Evolutionary conservation across 192 early-diverging fungal genomes (phyloP).

Genomic region (Gryganskiella cystojenkinii): DNA sequence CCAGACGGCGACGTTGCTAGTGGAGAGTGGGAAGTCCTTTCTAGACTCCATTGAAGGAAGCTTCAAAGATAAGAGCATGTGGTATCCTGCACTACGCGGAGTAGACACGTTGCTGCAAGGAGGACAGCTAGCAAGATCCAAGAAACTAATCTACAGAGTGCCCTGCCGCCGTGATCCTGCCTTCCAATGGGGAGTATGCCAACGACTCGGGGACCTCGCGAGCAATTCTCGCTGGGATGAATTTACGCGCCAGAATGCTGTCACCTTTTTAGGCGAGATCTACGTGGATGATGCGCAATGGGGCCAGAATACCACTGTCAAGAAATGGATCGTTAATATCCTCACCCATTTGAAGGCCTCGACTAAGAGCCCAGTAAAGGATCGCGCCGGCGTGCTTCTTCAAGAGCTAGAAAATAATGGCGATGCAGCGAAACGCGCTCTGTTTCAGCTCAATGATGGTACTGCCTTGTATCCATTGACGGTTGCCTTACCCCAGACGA

Average conservation of each 20-base stretch:
- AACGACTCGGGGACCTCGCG: slow-evolving; percentile 3
- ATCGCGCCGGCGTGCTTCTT: neutral
- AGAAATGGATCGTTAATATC: slow-evolving; percentile 7
- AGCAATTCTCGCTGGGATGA: slow-evolving; percentile 12
- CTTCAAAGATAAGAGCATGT: neutral
- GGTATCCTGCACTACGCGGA: slow-evolving; percentile 4
- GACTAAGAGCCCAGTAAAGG: slow-evolving; percentile 1
- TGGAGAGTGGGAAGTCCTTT: slow-evolving; percentile 1
- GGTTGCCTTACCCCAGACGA: neutral
- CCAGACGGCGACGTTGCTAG: neutral
- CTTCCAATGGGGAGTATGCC: slow-evolving; percentile 12
- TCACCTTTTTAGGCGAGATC: slow-evolving; percentile 6
- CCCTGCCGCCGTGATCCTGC: slow-evolving; percentile 7
- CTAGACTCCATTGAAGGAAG: neutral
- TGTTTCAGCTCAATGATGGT: neutral
- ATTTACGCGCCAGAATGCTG: slow-evolving; percentile 5
- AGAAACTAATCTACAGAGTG: neutral
- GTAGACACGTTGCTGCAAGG: slow-evolving; percentile 3
- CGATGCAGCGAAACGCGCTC: slow-evolving; percentile 4
- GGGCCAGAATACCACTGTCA: slow-evolving; percentile 3
- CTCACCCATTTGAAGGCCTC: neutral
- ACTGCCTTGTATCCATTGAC: neutral
- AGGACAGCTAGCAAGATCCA: slow-evolving; percentile 3
- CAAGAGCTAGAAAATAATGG: neutral
- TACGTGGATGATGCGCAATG: slow-evolving; percentile 9